A percentile compares a stretch with the other conserved stretches of the same genome.
phyloP scores from a whole-genome alignment of 2,329 filamentous ascomycete species.

The Fusarium chaquense region DNA sequence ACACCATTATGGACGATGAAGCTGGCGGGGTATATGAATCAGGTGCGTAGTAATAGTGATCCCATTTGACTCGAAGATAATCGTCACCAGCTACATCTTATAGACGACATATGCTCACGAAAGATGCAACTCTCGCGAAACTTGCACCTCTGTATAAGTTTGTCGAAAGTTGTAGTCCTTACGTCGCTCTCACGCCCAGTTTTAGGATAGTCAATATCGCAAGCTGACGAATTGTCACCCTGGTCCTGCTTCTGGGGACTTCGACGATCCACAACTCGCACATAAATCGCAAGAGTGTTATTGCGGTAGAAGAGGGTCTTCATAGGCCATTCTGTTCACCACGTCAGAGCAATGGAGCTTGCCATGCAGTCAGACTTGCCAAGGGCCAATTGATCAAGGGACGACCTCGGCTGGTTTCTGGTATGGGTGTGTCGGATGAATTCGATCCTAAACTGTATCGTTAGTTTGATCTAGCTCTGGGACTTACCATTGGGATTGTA shows the following conservation, averaged over 20 bases:
- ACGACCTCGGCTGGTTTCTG: conserved; percentile 51
- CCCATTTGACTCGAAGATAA: neutral
- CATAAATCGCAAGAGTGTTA: conserved; percentile 42
- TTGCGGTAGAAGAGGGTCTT: conserved; percentile 32
- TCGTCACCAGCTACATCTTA: neutral
- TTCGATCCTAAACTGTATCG: conserved; percentile 57
- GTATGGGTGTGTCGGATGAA: conserved; percentile 53
- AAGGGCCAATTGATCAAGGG: conserved; percentile 26
- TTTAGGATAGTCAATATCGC: conserved; percentile 12
- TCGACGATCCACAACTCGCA: conserved; percentile 44
- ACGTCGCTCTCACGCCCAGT: conserved; percentile 10
- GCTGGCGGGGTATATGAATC: neutral
- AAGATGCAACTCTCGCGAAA: conserved; percentile 36
- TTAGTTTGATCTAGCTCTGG: neutral
- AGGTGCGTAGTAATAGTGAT: neutral
- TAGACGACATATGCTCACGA: conserved; percentile 17
- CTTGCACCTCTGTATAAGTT: conserved; percentile 36
- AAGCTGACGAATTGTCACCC: conserved; percentile 46
- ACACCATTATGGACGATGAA: neutral
- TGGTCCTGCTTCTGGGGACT: conserved; percentile 39
- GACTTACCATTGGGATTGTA: conserved; percentile 45
- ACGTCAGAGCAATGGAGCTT: conserved; percentile 48
- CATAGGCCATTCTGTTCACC: conserved; percentile 34
- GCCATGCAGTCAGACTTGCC: conserved; percentile 26
- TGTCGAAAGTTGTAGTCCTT: conserved; percentile 38